Conservation (phyloP, 257 asterid species). For the Capsicum pubescens region DNA sequence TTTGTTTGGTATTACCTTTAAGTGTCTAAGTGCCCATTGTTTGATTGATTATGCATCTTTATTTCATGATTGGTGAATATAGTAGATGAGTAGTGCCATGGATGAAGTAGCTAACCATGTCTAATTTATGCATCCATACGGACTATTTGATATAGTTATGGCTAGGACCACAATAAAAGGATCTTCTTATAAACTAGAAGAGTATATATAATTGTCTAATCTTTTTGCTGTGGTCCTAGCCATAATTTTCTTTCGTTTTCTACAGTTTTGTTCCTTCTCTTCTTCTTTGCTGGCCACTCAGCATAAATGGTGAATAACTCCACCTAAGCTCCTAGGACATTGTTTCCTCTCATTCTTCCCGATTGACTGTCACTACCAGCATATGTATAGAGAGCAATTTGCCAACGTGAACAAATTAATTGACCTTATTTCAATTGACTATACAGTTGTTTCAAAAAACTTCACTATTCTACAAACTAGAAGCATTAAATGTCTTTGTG, state of each 20-base stretch:
- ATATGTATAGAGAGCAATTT: not conserved
- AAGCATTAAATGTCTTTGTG: constrained; percentile 18
- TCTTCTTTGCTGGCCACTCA: not conserved
- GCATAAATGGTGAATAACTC: not conserved
- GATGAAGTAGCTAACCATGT: no score
- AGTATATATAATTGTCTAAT: not conserved
- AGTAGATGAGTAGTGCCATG: no score
- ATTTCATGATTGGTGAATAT: no score
- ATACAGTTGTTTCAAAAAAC: not conserved
- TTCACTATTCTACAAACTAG: constrained; percentile 10
- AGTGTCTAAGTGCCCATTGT: no score
- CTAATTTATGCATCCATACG: no score
- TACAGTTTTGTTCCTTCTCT: not conserved
- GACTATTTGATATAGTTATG: no score
- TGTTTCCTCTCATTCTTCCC: not conserved
- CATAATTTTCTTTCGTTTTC: not conserved
- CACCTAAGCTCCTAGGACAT: not conserved
- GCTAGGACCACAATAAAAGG: not conserved
- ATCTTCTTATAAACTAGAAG: no score
- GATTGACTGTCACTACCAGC: not conserved
- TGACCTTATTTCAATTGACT: not conserved
- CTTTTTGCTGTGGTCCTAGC: not conserved
- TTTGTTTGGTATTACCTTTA: no score
- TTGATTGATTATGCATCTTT: no score
- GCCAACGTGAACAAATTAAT: not conserved